phyloP scores from a whole-genome alignment of 1,139 yeast species.

The Citeromyces hawaiiensis region DNA sequence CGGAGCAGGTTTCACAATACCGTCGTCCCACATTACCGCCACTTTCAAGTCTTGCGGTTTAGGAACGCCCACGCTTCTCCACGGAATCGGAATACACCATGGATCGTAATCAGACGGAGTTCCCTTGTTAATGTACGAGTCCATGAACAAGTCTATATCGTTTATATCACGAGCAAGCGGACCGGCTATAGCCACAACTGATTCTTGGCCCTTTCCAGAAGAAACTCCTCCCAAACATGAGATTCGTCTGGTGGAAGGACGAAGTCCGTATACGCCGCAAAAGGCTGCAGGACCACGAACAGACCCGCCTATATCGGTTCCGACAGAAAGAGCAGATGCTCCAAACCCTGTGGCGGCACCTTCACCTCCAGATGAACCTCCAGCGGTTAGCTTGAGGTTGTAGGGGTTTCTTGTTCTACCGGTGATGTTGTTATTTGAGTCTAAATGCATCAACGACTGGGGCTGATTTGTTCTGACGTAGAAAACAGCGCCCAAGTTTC shows the following conservation, averaged over 20 bases:
- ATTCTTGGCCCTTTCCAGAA: slow-evolving; percentile 43
- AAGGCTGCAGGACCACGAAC: slow-evolving; percentile 68
- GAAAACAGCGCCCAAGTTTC: slow-evolving; percentile 56
- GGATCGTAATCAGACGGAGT: slow-evolving; percentile 49
- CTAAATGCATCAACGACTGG: slow-evolving; percentile 42
- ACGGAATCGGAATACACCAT: slow-evolving; percentile 34
- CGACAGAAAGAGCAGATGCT: slow-evolving; percentile 56
- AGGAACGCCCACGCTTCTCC: slow-evolving; percentile 38
- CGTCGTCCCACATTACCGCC: slow-evolving; percentile 31
- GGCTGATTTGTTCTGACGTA: slow-evolving; percentile 41
- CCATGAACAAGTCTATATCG: slow-evolving; percentile 57
- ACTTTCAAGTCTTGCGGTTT: slow-evolving; percentile 25
- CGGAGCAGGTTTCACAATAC: slow-evolving; percentile 38
- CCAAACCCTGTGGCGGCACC: slow-evolving; percentile 56
- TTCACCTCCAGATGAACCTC: slow-evolving; percentile 74
- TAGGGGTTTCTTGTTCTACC: slow-evolving; percentile 42
- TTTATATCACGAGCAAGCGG: slow-evolving; percentile 48
- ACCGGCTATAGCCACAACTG: slow-evolving; percentile 47
- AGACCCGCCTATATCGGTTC: slow-evolving; percentile 73
- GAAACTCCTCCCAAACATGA: slow-evolving; percentile 37
- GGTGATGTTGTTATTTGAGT: slow-evolving; percentile 31
- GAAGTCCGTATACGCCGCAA: slow-evolving; percentile 52
- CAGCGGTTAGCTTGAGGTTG: slow-evolving; percentile 38
- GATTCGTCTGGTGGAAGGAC: slow-evolving; percentile 56
- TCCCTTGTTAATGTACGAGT: slow-evolving; percentile 41